Evolutionary conservation across 192 early-diverging fungal genomes (phyloP).

Genomic region (Linnemannia zychae): DNA sequence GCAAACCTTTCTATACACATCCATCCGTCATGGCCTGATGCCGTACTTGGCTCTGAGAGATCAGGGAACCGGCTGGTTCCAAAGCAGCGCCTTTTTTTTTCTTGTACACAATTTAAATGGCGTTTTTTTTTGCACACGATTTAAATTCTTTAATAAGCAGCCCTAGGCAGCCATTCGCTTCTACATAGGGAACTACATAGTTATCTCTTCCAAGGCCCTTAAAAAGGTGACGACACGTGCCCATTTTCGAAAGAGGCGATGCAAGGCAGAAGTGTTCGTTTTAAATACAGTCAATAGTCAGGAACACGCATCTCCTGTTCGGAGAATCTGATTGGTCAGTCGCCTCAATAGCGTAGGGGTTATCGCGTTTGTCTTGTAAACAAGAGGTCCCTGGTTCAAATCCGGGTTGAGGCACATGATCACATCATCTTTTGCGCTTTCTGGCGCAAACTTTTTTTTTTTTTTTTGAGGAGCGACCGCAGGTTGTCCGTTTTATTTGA

Average conservation of each 20-base stretch:
- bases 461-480: neutral
- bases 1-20: too few relatives aligned
- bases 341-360: constrained; percentile 47
- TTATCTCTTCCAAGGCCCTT: too few relatives aligned
- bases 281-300: neutral
- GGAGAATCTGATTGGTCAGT: constrained; percentile 12
- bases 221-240: too few relatives aligned
- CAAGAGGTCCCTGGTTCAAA: constrained; percentile 55
- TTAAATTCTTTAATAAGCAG: too few relatives aligned
- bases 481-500: neutral
- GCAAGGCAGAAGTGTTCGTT: neutral
- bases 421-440: constrained; percentile 6
- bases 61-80: too few relatives aligned
- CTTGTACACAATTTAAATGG: too few relatives aligned
- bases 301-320: neutral
- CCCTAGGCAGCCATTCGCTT: too few relatives aligned
- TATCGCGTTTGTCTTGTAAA: constrained; percentile 53
- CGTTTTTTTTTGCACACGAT: too few relatives aligned
- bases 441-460: neutral
- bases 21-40: too few relatives aligned
- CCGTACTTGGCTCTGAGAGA: too few relatives aligned
- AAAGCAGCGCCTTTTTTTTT: neutral
- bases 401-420: constrained; percentile 44
- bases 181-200: too few relatives aligned
- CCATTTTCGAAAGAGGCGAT: neutral